Evolutionary conservation across 116 monocot species (phyloP), one percentile per base, ranked within the genome.

Genomic region (Dioscorea cayenensis): DNA sequence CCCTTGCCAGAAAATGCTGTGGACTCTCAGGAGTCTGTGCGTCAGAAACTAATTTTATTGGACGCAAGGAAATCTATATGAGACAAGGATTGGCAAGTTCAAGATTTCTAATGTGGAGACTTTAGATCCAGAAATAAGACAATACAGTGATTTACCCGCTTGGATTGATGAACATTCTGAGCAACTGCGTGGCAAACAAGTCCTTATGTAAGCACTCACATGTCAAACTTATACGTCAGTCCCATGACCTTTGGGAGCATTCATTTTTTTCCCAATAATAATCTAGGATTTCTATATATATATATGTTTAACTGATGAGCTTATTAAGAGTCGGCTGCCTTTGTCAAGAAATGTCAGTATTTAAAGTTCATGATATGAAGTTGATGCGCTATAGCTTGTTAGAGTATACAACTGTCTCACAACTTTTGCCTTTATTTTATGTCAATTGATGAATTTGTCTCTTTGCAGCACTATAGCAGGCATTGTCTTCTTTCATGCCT

Each of bases 1-100:
- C 37, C 36, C 5, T 22, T 76, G 51, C 43, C 75, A 75, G 78
- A 72, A 63, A 75, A 70, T 73, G 51, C 10, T 76, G 72, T 75
- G 72, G 77, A 84, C 36, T 77, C 71, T 43, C 20, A 75, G 73
- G 68, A 60, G 70, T 52, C 72, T 43, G 64, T 37, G 16, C 63
- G 78, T 16, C 61, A 82, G 60, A 51, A 85, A 28, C 51, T 90
- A 74, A 48, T 97, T 28, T 70, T 97, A 63, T 72, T 97, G 69
- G 97, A 97, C 81, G 97, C 90, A 43, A 90, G 97, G 72, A 97
- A 97, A 97, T 81, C 35, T 89, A 52, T 97, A 97, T 78, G 97
- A 97, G 80, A 93, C 97, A 8, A 82, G 97, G 70, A 93, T 93
- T 74, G 94, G 97, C 75, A 90, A 88, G 83, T 97, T 97, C 69